Evolutionary conservation across 1,284 basidiomycete species (phyloP), one percentile per base, ranked within the genome.

Genomic region (Naganishia liquefaciens): DNA sequence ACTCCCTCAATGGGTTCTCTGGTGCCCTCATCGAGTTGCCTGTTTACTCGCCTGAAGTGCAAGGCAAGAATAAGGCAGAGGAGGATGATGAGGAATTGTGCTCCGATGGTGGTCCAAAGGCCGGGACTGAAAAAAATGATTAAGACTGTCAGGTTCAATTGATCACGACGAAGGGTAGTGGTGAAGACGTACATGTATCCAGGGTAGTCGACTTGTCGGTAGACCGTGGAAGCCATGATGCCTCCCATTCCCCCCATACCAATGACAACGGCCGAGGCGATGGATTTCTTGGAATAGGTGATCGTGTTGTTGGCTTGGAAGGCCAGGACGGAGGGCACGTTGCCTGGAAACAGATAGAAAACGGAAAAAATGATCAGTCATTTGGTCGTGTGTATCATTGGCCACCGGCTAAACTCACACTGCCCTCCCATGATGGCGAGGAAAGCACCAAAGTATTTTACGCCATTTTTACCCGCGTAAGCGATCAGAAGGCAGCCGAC

Each of bases 241-340:
- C 80, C 81, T 25, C 81, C 81, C 37, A 80, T 67, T 64, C 79
- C 79, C 50, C 78, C 80, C 57, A 76, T 75, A 44, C 73, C 75
- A 62, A 80, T 76, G 50, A 77, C 73, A 49, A 79, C 65, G 33
- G 80, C 79, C 23, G 73, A 73, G n/a, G 73, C 70, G 68, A 76
- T 75, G 23, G 72, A 69, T 44, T 70, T 68, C 68, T 81, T 81
- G 23, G 74, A 74, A 68, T 81, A 77, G 17, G 72, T 72, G 13
- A 76, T 75, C 44, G 81, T 77, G 72, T 80, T 80, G 70, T 77
- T 78, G 67, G 77, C 74, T 49, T 74, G 72, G 71, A 76, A 78
- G 4, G 74, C 70, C 39, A 76, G 63, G 43, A 74, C 70, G 47
- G 74, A 72, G 5, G 77, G 76, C 9, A 75, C 69, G 67, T 74